A percentile compares a stretch with the other conserved stretches of the same genome.
These are phyloP conservation scores for Tuber indicum DNA, from an alignment of 495 filamentous ascomycete genomes.

Conservation along the genomic window DNA sequence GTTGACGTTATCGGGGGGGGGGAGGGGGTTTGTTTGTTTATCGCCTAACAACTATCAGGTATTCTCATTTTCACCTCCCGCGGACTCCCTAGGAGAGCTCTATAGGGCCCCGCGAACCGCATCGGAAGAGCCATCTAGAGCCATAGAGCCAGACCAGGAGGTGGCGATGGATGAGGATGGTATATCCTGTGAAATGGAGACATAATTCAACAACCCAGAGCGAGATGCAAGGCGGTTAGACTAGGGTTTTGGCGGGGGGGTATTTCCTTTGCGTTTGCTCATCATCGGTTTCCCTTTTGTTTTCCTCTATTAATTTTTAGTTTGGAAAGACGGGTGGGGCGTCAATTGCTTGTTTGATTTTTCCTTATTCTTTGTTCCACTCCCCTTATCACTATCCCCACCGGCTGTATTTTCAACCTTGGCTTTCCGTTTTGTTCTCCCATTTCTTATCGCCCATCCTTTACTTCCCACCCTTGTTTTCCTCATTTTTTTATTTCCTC, in stretches of 20 bases:
- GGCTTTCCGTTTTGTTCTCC: constrained; percentile 26
- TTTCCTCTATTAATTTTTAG: constrained; percentile 39
- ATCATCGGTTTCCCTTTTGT: constrained; percentile 23
- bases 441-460: constrained; percentile 24
- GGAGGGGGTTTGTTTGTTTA: constrained; percentile 15
- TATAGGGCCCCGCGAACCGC: constrained; percentile 31
- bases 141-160: constrained; percentile 37
- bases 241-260: constrained; percentile 18
- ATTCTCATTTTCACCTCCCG: constrained; percentile 83
- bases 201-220: constrained; percentile 19
- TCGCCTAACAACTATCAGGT: constrained; percentile 52
- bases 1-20: constrained; percentile 27
- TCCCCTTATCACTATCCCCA: not conserved
- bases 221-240: constrained; percentile 20
- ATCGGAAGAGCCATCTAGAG: constrained; percentile 35
- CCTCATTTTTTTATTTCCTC: constrained; percentile 13
- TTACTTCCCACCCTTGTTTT: constrained; percentile 5
- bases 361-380: constrained; percentile 27
- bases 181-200: constrained; percentile 34
- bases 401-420: constrained; percentile 20
- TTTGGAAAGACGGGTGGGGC: constrained; percentile 39
- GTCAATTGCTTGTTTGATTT: constrained; percentile 35
- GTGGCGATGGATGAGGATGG: constrained; percentile 38
- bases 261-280: constrained; percentile 21
- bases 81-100: constrained; percentile 54